These are phyloP conservation scores for Saccharomycopsis babjevae DNA, from an alignment of 805 yeast genomes.

Conservation along the genomic window DNA sequence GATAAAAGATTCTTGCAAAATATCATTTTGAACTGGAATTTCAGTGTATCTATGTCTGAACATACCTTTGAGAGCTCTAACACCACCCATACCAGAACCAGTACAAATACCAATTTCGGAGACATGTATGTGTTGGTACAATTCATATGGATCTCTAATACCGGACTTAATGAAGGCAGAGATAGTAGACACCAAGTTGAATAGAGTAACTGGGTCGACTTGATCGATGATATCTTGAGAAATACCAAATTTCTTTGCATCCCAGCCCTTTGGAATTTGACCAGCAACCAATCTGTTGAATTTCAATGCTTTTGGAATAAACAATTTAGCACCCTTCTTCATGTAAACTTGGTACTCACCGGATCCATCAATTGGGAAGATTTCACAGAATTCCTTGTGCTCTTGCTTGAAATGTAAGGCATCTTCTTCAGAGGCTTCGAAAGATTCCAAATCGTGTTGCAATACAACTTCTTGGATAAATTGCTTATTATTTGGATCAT, in stretches of 20 bases:
- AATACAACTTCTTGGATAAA: conserved; percentile 91
- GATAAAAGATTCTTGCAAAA: conserved; percentile 95
- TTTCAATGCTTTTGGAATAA: conserved; percentile 61
- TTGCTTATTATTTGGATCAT: conserved; percentile 89
- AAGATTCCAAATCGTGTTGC: conserved; percentile 93
- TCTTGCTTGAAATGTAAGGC: conserved; percentile 90
- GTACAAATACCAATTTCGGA: conserved; percentile 99
- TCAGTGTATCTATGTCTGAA: conserved; percentile 91
- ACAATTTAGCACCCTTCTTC: conserved; percentile 85
- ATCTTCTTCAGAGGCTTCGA: conserved; percentile 89
- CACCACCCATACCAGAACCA: conserved; percentile 99
- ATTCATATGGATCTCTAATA: conserved; percentile 96
- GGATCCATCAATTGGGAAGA: conserved; percentile 75
- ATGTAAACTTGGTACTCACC: conserved; percentile 89
- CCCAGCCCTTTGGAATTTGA: conserved; percentile 98
- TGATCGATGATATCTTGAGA: conserved; percentile 86
- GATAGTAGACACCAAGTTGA: conserved; percentile 84
- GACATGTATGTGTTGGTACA: conserved; percentile 95
- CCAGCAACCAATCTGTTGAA: conserved; percentile 25
- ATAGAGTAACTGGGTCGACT: conserved; percentile 94
- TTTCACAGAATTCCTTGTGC: conserved; percentile 90
- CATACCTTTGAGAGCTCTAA: conserved; percentile 93
- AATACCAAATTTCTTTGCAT: conserved; percentile 90
- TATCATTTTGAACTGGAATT: conserved; percentile 92
- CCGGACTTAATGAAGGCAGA: conserved; percentile 93